phyloP scores from a whole-genome alignment of 148 eudicot species.

The Mesembryanthemum crystallinum region DNA sequence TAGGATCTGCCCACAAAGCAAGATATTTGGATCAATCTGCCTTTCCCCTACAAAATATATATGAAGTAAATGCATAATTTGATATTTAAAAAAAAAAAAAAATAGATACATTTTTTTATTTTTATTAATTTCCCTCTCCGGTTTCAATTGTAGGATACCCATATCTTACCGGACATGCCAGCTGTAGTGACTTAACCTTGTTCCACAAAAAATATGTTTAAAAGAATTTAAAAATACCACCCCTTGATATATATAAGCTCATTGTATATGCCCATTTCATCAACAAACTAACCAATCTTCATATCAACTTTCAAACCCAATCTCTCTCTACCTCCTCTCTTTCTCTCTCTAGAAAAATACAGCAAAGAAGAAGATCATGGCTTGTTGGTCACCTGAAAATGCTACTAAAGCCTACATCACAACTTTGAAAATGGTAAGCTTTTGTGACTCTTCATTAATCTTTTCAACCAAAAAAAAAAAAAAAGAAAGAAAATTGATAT shows the following conservation, averaged over 20 bases:
- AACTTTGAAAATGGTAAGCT: constrained; percentile 57
- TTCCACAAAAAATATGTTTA: constrained; percentile 11
- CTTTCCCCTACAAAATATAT: constrained; percentile 17
- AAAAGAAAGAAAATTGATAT: too few species aligned
- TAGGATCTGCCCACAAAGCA: constrained; percentile 28
- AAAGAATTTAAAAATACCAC: too few species aligned
- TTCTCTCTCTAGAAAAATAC: background rate
- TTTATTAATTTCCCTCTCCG: background rate
- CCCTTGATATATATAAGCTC: constrained; percentile 20
- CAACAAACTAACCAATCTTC: constrained; percentile 10
- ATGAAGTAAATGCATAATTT: too few species aligned
- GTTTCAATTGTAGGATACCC: constrained; percentile 10
- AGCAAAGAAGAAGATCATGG: constrained; percentile 14
- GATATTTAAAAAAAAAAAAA: too few species aligned
- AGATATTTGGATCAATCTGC: constrained; percentile 20
- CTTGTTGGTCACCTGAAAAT: constrained; percentile 72
- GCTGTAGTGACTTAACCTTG: constrained; percentile 24
- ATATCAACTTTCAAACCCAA: background rate
- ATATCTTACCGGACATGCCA: constrained; percentile 29
- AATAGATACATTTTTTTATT: background rate
- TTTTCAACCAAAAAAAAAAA: too few species aligned
- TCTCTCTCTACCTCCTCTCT: background rate
- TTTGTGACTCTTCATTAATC: background rate
- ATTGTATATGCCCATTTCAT: background rate
- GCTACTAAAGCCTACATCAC: constrained; percentile 63